Evolutionary conservation across 2,329 filamentous ascomycete genomes (phyloP), one percentile per base, ranked within the genome.

Genomic region (Endothia cerciana): DNA sequence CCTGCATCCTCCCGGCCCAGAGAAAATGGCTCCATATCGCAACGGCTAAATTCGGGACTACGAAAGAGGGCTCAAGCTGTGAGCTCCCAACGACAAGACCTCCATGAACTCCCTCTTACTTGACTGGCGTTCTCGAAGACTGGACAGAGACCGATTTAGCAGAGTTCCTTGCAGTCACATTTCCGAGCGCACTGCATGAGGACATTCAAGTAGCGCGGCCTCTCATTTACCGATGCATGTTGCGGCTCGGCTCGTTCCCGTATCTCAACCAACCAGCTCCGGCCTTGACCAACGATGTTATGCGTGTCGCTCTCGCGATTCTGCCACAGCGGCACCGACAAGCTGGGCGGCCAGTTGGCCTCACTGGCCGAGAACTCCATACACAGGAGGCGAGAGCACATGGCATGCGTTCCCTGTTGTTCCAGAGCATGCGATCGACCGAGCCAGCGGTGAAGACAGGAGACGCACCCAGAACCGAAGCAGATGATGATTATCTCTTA

Each of bases 211-310:
- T 19, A 10, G 47, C 22, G 47, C 47, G 47, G 47, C 47, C 47
- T 11, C 47, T 51, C 8, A 8, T 51, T 19, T 51, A 51, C n/a
- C 22, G 47, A 51, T 51, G 47, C 22, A 22, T 51, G 22, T 25
- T 51, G 22, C 47, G 47, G n/a, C 47, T 51, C 47, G 47, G 47
- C 47, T 51, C 47, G n/a, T 51, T 51, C 22, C 47, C 47, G n/a
- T 51, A 51, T 4, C 19, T 51, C n/a, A 25, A 51, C 47, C 47
- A n/a, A 5, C 47, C n/a, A 11, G 47, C 47, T 25, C 47, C 47
- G 19, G 47, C 47, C 13, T 13, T 51, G 47, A 51, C 47, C 8
- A 11, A 5, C 47, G 47, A 51, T 19, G 47, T 51, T 6, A 51
- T 51, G 19, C 22, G 47, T n/a, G 47, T 28, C 7, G 47, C 47